A percentile compares a stretch with the other conserved stretches of the same genome.
phyloP scores from a whole-genome alignment of 208 protist species.

The Acanthamoeba culbertsoni region DNA sequence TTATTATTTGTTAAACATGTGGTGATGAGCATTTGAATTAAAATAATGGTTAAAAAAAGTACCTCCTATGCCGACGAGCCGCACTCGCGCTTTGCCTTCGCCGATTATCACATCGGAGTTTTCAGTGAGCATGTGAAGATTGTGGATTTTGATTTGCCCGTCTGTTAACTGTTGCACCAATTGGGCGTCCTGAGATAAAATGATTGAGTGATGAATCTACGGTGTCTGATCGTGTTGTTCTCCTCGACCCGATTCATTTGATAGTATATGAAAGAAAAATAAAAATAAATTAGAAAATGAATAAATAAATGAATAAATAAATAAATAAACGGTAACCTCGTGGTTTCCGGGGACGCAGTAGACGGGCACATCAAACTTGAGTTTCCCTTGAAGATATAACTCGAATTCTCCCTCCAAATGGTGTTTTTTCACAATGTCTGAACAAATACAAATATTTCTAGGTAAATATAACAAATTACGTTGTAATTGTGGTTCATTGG shows the following conservation, averaged over 20 bases:
- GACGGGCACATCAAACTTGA: neutral
- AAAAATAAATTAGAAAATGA: too few species aligned
- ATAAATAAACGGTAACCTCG: neutral
- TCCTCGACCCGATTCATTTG: too few species aligned
- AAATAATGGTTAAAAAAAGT: neutral
- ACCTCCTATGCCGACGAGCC: constrained; percentile 39
- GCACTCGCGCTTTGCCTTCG: neutral
- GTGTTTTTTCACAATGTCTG: neutral
- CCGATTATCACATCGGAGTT: neutral
- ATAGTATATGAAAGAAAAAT: too few species aligned
- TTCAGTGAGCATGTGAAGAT: constrained; percentile 26
- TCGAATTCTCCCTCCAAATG: constrained; percentile 33
- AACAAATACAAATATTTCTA: too few species aligned
- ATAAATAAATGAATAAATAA: too few species aligned
- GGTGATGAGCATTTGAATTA: neutral
- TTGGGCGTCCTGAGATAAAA: neutral
- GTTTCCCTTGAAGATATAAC: neutral
- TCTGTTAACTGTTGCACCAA: neutral
- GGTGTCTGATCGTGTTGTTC: too few species aligned
- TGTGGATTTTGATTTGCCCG: neutral
- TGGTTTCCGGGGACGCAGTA: constrained; percentile 28
- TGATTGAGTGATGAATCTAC: too few species aligned
- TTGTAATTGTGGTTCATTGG: too few species aligned
- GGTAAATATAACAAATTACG: too few species aligned
- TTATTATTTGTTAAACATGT: neutral